Conservation (phyloP, 768 basidiomycete genomes). For the Strobilomyces echinocephalus region DNA sequence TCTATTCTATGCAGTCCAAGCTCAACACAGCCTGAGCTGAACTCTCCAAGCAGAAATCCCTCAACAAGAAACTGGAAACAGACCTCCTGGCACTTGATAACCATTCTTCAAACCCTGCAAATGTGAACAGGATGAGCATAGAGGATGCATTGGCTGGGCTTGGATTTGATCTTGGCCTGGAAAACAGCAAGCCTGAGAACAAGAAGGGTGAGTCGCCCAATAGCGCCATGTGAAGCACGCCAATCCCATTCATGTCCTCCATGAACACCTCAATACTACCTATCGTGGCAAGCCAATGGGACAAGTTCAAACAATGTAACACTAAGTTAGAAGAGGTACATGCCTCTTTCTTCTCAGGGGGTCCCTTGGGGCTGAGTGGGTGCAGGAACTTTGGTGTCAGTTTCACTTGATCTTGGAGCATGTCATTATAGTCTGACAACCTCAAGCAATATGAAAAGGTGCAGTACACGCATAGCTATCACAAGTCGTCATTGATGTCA, state of each 20-base stretch:
- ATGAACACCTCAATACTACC: slow-evolving; percentile 96
- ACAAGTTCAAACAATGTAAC: slow-evolving; percentile 96
- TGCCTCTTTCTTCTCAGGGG: background rate
- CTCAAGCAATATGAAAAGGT: slow-evolving; percentile 99
- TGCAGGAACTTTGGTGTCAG: slow-evolving; percentile 89
- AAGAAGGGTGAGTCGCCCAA: slow-evolving; percentile 19
- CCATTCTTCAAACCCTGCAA: slow-evolving; percentile 21
- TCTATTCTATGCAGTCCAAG: slow-evolving; percentile 53
- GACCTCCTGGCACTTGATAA: slow-evolving; percentile 82
- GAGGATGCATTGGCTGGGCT: slow-evolving; percentile 67
- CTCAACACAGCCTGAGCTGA: slow-evolving; percentile 58
- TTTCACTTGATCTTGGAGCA: slow-evolving; percentile 91
- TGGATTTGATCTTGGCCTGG: slow-evolving; percentile 48
- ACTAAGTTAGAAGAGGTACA: slow-evolving; percentile 91
- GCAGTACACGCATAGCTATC: slow-evolving; percentile 96
- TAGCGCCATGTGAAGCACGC: slow-evolving; percentile 44
- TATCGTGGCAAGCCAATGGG: slow-evolving; percentile 95
- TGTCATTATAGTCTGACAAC: slow-evolving; percentile 89
- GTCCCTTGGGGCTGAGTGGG: background rate
- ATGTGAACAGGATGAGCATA: slow-evolving; percentile 23
- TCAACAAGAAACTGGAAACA: slow-evolving; percentile 90
- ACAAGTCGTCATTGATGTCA: slow-evolving; percentile 63
- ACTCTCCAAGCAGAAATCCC: slow-evolving; percentile 66
- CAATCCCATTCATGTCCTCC: slow-evolving; percentile 66
- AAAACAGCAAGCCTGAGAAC: slow-evolving; percentile 5